phyloP scores from a whole-genome alignment of 495 filamentous ascomycete species.

The Aspergillus incahuasiensis region DNA sequence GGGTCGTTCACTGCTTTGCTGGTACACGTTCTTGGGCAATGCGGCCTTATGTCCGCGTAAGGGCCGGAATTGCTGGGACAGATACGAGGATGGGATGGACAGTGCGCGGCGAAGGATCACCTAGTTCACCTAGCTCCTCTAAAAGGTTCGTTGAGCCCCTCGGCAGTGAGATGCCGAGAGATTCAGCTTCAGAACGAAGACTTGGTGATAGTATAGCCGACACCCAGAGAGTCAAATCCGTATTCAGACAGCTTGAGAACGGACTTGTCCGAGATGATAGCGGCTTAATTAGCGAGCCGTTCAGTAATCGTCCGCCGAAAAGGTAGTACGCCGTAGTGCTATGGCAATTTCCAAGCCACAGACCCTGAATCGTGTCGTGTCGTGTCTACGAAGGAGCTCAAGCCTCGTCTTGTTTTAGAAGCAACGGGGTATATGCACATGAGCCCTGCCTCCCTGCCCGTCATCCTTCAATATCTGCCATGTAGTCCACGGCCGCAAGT shows the following conservation, averaged over 20 bases:
- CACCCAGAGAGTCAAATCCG: background rate
- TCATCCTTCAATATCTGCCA: background rate
- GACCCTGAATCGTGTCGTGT: background rate
- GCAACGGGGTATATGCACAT: slow-evolving; percentile 6
- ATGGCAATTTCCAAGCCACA: background rate
- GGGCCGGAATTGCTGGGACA: too few relatives aligned
- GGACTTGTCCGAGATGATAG: too few relatives aligned
- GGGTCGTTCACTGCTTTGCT: too few relatives aligned
- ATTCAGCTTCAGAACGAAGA: too few relatives aligned
- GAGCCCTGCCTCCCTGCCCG: background rate
- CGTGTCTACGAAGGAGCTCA: background rate
- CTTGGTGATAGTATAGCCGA: too few relatives aligned
- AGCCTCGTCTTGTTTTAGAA: background rate
- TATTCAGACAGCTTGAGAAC: background rate
- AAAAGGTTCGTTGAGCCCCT: too few relatives aligned
- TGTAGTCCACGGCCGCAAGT: background rate
- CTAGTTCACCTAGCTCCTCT: background rate
- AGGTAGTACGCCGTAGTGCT: too few relatives aligned
- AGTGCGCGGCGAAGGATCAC: background rate
- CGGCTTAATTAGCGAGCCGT: too few relatives aligned
- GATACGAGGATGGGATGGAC: background rate
- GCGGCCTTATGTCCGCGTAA: too few relatives aligned
- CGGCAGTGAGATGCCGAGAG: too few relatives aligned
- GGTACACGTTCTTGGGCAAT: too few relatives aligned
- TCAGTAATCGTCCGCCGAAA: too few relatives aligned